Evolutionary conservation across 148 eudicot species (phyloP), one percentile per base, ranked within the genome.

Genomic region (Mesembryanthemum crystallinum): DNA sequence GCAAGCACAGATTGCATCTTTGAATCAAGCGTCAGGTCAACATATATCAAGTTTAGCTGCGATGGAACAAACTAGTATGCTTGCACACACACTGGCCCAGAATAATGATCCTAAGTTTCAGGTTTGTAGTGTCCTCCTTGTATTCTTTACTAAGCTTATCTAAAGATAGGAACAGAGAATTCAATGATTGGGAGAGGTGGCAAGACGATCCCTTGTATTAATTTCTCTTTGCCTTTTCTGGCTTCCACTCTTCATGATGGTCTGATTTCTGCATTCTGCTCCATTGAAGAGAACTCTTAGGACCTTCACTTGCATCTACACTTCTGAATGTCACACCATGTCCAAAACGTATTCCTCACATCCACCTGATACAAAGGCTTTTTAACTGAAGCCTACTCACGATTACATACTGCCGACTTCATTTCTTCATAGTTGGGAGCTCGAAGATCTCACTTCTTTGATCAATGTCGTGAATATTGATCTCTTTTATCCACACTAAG

Each of bases 11-110:
- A 70, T 88, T 49, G 84, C 87, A 78, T 75, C 87, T 23, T 29
- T 84, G 49, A 85, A 78, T 86, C 96, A 88, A 67, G 51, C 83
- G 77, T 64, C 86, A 59, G 89, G 86, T 81, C 84, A 87, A 82
- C 87, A 78, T 78, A 74, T 90, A 45, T 62, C 97, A 73, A 86
- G 77, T 74, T 78, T 95, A 71, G 99, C 97, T 77, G 89, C 91
- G 76, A 92, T 90, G 99, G 94, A 95, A 91, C 97, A 95, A 86
- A 90, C 94, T 77, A 97, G 94, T 52, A 87, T 87, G 90, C 84
- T 95, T 70, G 99, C 99, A 45, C 93, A 92, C 82, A 95, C 97
- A 63, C 82, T 95, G 79, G 92, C 92, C 74, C 97, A 92, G 80
- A 89, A 89, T 73, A 88, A 76, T 52, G 94, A 95, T 69, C 99